A percentile compares a stretch with the other conserved stretches of the same genome.
phyloP scores from a whole-genome alignment of 257 asterid genomes.

The Jacaranda copaia region DNA sequence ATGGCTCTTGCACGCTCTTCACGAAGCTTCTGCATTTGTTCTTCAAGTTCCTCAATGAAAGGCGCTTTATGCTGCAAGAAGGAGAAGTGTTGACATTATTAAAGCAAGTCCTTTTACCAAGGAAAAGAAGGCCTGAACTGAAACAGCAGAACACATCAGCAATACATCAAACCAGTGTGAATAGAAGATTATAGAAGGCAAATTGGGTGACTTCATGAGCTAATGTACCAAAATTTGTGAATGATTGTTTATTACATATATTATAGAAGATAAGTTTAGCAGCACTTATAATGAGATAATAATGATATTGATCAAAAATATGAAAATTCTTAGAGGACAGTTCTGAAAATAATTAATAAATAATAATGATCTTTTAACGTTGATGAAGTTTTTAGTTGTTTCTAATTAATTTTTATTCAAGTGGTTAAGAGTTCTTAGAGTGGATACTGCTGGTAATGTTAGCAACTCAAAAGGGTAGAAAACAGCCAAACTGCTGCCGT shows the following conservation, averaged over 20 bases:
- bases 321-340: neutral
- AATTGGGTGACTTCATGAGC: neutral
- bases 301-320: neutral
- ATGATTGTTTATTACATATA: slow-evolving; percentile 12
- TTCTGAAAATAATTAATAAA: neutral
- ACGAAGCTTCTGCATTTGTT: slow-evolving; percentile 85
- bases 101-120: slow-evolving; percentile 17
- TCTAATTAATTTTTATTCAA: neutral
- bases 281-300: neutral
- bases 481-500: neutral
- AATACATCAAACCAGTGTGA: neutral
- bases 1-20: slow-evolving; percentile 86
- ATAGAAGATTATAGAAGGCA: neutral
- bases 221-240: neutral
- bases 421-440: neutral
- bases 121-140: neutral
- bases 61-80: slow-evolving; percentile 89
- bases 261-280: neutral
- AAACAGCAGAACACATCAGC: neutral
- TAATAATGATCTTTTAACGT: neutral
- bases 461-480: neutral
- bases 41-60: slow-evolving; percentile 93
- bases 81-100: slow-evolving; percentile 15
- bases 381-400: neutral
- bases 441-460: neutral